Evolutionary conservation across 228 moss, liverwort and hornwort species (phyloP).

Genomic region (Sphagnum magellanicum): DNA sequence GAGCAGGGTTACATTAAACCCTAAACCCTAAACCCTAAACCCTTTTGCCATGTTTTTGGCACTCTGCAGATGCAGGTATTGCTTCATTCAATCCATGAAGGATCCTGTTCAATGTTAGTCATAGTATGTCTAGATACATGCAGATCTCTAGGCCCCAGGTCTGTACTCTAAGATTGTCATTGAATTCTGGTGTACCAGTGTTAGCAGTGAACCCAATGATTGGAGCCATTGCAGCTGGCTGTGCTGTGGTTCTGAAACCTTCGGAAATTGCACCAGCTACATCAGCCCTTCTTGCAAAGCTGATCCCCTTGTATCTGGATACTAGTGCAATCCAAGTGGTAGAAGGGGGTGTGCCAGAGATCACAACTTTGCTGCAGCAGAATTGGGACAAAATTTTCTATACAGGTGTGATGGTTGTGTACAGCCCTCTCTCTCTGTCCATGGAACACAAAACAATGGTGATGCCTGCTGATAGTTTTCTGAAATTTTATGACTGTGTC

Average conservation of each 20-base stretch:
- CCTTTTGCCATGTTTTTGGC: no score
- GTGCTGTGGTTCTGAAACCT: conserved; percentile 71
- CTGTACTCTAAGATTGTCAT: no score
- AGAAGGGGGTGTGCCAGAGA: conserved; percentile 63
- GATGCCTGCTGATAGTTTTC: background rate
- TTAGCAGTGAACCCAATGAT: conserved; percentile 67
- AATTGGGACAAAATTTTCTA: conserved; percentile 93
- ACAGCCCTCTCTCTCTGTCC: no score
- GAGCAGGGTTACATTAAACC: no score
- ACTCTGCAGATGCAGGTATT: no score
- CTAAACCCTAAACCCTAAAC: no score
- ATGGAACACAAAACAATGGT: no score
- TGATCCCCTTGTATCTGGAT: conserved; percentile 64
- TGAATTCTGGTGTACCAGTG: conserved; percentile 19
- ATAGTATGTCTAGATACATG: background rate
- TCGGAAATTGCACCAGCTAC: conserved; percentile 71
- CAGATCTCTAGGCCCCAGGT: no score
- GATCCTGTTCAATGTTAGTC: no score
- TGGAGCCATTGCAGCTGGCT: conserved; percentile 79
- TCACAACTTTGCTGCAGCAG: conserved; percentile 54
- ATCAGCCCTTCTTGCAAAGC: conserved; percentile 50
- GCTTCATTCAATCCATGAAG: no score
- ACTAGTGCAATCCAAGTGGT: conserved; percentile 57
- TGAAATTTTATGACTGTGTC: no score
- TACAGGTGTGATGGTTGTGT: conserved; percentile 40